Percentiles rank a stretch among this genome's conserved stretches.
These are phyloP conservation scores for Hirsutella rhossiliensis DNA, from an alignment of 2,329 filamentous ascomycete genomes.

Conservation along the genomic window DNA sequence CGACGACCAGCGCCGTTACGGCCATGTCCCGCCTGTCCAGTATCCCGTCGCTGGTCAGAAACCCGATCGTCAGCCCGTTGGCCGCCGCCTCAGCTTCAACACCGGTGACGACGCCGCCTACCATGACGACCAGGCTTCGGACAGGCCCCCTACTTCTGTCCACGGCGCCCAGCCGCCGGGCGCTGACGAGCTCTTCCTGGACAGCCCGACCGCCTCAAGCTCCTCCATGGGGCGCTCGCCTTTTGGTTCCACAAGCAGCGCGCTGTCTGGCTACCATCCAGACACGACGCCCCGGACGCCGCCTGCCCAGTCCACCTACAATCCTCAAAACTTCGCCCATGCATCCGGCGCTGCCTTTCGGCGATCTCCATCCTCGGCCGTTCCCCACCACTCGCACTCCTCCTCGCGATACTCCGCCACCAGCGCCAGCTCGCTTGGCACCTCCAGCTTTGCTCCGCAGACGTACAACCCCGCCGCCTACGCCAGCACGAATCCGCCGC, in stretches of 20 bases:
- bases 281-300: slow-evolving; percentile 29
- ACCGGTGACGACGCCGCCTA: slow-evolving; percentile 59
- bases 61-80: slow-evolving; percentile 16
- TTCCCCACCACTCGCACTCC: slow-evolving; percentile 36
- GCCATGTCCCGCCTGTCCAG: slow-evolving; percentile 54
- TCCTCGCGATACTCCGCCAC: slow-evolving; percentile 21
- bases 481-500: slow-evolving; percentile 32
- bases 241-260: slow-evolving; percentile 31
- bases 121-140: slow-evolving; percentile 23
- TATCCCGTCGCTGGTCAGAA: slow-evolving; percentile 38
- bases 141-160: slow-evolving; percentile 2
- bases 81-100: slow-evolving; percentile 60
- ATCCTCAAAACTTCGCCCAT: slow-evolving; percentile 52
- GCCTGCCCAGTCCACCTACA: slow-evolving; percentile 46
- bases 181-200: slow-evolving; percentile 55
- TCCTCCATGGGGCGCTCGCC: slow-evolving; percentile 15
- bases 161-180: slow-evolving; percentile 4
- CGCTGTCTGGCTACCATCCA: slow-evolving; percentile 38
- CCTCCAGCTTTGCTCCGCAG: slow-evolving; percentile 35
- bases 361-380: slow-evolving; percentile 38
- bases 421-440: slow-evolving; percentile 11
- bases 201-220: slow-evolving; percentile 24
- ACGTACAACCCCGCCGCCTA: slow-evolving; percentile 51
- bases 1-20: slow-evolving; percentile 51
- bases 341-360: slow-evolving; percentile 12